These are phyloP conservation scores for Penicillium malachiteum DNA, from an alignment of 495 filamentous ascomycete genomes.

Conservation along the genomic window DNA sequence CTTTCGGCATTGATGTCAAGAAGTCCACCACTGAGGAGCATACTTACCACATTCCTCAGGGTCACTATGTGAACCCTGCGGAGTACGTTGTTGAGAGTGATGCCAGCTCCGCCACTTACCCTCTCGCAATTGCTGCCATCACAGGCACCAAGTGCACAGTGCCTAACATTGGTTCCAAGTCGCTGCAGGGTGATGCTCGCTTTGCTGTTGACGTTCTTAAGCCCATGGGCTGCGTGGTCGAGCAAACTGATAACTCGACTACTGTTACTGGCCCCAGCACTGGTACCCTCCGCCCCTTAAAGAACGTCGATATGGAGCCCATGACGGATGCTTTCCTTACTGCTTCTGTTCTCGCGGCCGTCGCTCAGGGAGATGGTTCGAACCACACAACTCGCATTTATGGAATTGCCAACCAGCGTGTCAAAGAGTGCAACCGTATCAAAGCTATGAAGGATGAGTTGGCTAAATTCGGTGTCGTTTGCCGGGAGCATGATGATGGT, in stretches of 20 bases:
- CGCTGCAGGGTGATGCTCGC: conserved; percentile 91
- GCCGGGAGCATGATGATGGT: conserved; percentile 86
- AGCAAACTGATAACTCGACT: conserved; percentile 81
- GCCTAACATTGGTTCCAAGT: conserved; percentile 89
- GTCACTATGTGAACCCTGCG: conserved; percentile 76
- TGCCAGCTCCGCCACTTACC: conserved; percentile 96
- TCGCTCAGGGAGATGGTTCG: conserved; percentile 61
- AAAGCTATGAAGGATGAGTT: conserved; percentile 94
- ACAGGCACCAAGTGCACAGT: conserved; percentile 93
- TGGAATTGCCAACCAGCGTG: conserved; percentile 97
- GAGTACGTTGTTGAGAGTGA: conserved; percentile 95
- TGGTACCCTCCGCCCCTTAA: conserved; percentile 67
- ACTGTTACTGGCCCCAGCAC: conserved; percentile 85
- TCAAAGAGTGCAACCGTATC: conserved; percentile 98
- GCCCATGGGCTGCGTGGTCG: conserved; percentile 91
- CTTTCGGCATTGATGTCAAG: conserved; percentile 81
- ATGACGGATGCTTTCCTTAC: conserved; percentile 99
- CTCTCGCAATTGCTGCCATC: conserved; percentile 90
- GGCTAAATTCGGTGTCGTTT: conserved; percentile 90
- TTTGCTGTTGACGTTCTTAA: conserved; percentile 89
- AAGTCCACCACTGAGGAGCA: conserved; percentile 72
- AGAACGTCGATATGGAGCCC: conserved; percentile 93
- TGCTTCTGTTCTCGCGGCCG: conserved; percentile 88
- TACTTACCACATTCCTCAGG: conserved; percentile 92
- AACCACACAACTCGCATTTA: conserved; percentile 74